Evolutionary conservation across 768 basidiomycete genomes (phyloP), one percentile per base, ranked within the genome.

Genomic region (Tricholoma flavovirens): DNA sequence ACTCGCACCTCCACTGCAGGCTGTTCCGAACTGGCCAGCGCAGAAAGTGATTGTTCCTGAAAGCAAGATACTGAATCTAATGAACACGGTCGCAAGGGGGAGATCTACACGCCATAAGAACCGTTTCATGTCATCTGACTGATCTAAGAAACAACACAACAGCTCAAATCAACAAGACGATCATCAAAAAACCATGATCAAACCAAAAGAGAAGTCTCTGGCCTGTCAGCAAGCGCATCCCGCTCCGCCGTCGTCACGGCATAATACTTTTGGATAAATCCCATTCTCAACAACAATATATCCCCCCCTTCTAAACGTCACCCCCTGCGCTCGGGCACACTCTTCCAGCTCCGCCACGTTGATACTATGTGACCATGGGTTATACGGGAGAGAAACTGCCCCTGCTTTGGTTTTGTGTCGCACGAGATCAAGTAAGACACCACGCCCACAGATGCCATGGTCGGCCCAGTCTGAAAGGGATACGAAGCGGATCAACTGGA

Each of bases 21-120:
- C 57, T 84, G 82, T 71, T 87, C 86, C n/a, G n/a, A n/a, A 32
- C 84, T 84, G 9, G 84, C 85, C 26, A 86, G 64, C 5, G 85
- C 84, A 0, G 86, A 64, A 88, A 88, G 64, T 87, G 86, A 66
- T 86, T 87, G 67, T 88, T 77, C 86, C 86, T 85, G 57, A 43
- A 46, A n/a, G 8, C 45, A 24, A 19, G 42, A 40, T 49, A 56
- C 19, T 32, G 7, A n/a, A 29, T 33, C 49, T 42, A 36, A 29
- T 21, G 12, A 22, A 26, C 35, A 24, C 42, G 40, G 42, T 10
- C 17, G 50, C 40, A 17, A 17, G 29, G 14, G 38, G 40, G 1
- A 55, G n/a, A 43, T 35, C 55, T 45, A 65, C 73, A 14, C 63
- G 84, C 85, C 86, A 88, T n/a, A 87, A 67, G 70, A 86, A 87